Base-by-base conservation (phyloP, 2,329 filamentous ascomycete genomes). In the Coleophoma cylindrospora region DNA sequence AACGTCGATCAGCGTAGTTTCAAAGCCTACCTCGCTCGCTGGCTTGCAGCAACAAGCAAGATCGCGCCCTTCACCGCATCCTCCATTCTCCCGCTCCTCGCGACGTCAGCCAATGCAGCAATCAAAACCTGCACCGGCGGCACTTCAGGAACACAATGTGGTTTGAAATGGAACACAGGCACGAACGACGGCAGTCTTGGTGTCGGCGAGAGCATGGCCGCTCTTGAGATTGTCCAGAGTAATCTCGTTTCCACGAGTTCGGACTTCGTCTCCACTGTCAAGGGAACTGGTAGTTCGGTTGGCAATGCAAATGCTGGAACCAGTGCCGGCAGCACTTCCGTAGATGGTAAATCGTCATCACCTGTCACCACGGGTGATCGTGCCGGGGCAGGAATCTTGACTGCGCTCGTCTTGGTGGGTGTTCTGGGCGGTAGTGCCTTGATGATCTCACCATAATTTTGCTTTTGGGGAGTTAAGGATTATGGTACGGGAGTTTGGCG, bases 161-260 rank as follows among this genome's bases (percentile, higher is more conserved):
- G 83, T 6, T 62, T 83, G 45, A 76, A 75, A 51, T 86, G 83
- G 81, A 76, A 75, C 34, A 73, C 76, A 47, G 54, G 48, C 1
- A 68, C 63, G 6, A 68, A 68, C n/a, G 83, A 87, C 62, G 79
- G 79, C 19, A 74, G 72, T 9, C 74, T 73, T 1, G 84, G 84
- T 3, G 77, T 87, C 1, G 85, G 85, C 4, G 83, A 87, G 64
- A 84, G 88, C 66, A 88, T 89, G 84, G 74, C 80, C 1, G 83
- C 79, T 5, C 69, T 88, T 64, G 83, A 87, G 56, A 73, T 86
- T 9, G 76, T 82, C 47, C 64, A 70, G 50, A 70, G 69, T 34
- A 64, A 72, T 45, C 61, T 75, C 27, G 56, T 65, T 10, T 54
- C 56, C 19, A 46, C 48, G 9, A 66, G 71, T 0, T 54, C 61